Base-by-base conservation (phyloP, 108 stramenopile species). In the Seminavis robusta region DNA sequence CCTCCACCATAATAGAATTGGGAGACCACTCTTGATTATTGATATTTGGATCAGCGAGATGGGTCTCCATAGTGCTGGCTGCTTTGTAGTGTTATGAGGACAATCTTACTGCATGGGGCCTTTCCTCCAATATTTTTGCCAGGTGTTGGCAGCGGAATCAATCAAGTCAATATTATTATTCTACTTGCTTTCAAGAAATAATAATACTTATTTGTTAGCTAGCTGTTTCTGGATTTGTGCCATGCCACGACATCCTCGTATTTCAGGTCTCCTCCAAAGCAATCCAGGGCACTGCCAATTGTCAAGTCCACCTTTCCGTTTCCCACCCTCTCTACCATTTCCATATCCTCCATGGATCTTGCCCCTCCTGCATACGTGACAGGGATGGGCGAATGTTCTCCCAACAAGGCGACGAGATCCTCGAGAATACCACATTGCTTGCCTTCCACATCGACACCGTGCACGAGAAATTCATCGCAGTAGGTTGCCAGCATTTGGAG, bases 331-430 rank as follows among this genome's bases (percentile, higher is more conserved):
- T 92, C 75, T 5, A 99, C 95, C 20, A 81, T 67, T 27, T 97
- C 90, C 42, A 97, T 56, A 65, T 99, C 97, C 6, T 83, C 81
- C 20, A 99, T 45, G 1, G 61, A 73, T 51, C 87, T 67, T 0
- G 94, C 94, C 1, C 98, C 98, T n/a, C 98, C 98, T 0, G 98
- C 98, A 69, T 99, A 99, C 11, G 98, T 99, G 3, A 97, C 96
- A 11, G 92, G 88, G 8, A 97, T 69, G 23, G 95, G 91, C 6
- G 90, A 94, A 55, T 73, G 56, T 33, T 86, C 71, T 0, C 94
- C 97, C 17, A 99, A 76, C 39, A 95, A 48, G 8, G 38, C 59
- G 27, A 99, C 97, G 26, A 99, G 67, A 65, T 95, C 96, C 63
- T 90, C 87, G 47, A 96, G 62, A 39, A 99, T 95, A 1, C 98